Percentiles rank a stretch among this genome's conserved stretches.
Evolutionary conservation across 805 yeast species (phyloP).

Genomic region (Candida sithepensis): DNA sequence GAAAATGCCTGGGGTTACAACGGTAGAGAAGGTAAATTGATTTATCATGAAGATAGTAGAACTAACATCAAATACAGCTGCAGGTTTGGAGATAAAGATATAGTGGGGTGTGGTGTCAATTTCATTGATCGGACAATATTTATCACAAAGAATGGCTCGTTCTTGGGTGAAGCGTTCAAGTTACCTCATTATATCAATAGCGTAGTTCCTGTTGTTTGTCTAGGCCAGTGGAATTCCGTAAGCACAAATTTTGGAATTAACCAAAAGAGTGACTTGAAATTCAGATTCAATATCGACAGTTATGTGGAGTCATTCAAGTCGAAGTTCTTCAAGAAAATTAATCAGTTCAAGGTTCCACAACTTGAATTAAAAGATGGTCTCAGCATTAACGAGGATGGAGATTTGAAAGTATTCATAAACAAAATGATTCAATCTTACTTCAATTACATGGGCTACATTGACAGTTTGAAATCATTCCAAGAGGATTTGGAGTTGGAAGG

Average conservation of each 20-base stretch:
- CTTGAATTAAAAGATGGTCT: conserved; percentile 7
- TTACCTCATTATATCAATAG: conserved; percentile 30
- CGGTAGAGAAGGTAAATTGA: conserved; percentile 46
- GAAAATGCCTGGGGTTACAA: conserved; percentile 48
- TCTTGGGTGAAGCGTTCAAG: conserved; percentile 50
- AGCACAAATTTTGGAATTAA: conserved; percentile 51
- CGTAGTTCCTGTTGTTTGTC: conserved; percentile 48
- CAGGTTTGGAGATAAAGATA: conserved; percentile 53
- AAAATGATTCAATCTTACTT: conserved; percentile 41
- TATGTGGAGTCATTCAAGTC: conserved; percentile 40
- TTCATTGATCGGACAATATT: conserved; percentile 60
- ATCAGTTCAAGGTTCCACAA: conserved; percentile 11
- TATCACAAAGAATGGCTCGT: conserved; percentile 78
- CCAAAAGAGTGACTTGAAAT: conserved; percentile 28
- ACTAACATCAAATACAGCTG: conserved; percentile 37
- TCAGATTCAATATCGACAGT: conserved; percentile 46
- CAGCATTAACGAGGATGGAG: conserved; percentile 13
- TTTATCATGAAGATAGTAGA: conserved; percentile 34
- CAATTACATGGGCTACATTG: conserved; percentile 54
- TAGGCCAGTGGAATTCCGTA: conserved; percentile 40
- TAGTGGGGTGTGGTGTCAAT: conserved; percentile 82
- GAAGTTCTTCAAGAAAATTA: conserved; percentile 18
- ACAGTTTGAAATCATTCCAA: conserved; percentile 49
- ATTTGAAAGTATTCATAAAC: conserved; percentile 18
- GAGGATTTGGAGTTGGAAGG: conserved; percentile 39